Percentiles rank a stretch among this genome's conserved stretches.
These are phyloP conservation scores for Capsella bursapastoris DNA, from an alignment of 345 rosid species.

Conservation along the genomic window DNA sequence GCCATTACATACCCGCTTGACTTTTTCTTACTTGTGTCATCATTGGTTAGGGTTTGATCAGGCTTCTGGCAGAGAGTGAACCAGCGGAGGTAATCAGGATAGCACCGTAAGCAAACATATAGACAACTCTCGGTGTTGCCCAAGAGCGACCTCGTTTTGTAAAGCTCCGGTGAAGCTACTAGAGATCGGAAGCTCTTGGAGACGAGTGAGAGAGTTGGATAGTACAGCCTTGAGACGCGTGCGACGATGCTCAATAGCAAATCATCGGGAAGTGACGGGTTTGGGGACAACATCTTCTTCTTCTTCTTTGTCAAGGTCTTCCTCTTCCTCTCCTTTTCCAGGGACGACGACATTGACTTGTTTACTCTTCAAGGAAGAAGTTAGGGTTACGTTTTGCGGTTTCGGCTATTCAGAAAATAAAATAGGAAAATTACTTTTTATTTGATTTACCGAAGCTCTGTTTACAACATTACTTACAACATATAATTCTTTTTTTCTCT, in stretches of 20 bases:
- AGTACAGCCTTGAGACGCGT: not conserved
- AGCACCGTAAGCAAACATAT: not conserved
- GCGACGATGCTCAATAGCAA: not conserved
- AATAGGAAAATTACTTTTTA: not conserved
- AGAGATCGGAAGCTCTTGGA: not conserved
- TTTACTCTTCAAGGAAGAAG: too few species aligned
- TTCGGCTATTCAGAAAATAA: not conserved
- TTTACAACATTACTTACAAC: conserved; percentile 35
- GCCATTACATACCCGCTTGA: not conserved
- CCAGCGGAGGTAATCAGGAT: not conserved
- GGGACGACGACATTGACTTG: too few species aligned
- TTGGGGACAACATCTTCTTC: not conserved
- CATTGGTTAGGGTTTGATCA: not conserved
- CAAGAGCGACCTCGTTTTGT: not conserved
- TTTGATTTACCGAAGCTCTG: conserved; percentile 10
- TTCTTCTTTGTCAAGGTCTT: too few species aligned
- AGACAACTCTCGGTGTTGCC: not conserved
- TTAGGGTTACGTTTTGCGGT: conserved; percentile 13
- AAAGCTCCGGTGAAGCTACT: not conserved
- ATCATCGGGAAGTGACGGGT: not conserved
- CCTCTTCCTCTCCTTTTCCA: too few species aligned
- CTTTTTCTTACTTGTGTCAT: not conserved
- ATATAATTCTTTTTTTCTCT: not conserved
- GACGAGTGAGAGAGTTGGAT: not conserved
- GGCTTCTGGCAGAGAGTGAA: not conserved